phyloP scores from a whole-genome alignment of 2,329 filamentous ascomycete genomes.

The Aspergillus intermedius region DNA sequence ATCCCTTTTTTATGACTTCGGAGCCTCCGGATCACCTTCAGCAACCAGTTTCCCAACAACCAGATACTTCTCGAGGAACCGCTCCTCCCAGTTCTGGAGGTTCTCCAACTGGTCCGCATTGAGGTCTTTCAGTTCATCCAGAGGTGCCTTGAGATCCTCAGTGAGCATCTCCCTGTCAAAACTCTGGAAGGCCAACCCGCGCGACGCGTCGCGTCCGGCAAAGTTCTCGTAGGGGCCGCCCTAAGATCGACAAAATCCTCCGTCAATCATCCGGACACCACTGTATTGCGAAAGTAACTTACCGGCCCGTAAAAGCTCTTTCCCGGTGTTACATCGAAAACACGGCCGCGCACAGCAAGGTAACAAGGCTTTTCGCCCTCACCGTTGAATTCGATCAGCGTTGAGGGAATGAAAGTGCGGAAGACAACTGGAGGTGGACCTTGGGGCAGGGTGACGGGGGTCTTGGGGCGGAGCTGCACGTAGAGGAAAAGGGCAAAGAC shows the following conservation, averaged over 20 bases:
- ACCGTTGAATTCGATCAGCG: slow-evolving; percentile 82
- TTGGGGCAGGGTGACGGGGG: slow-evolving; percentile 46
- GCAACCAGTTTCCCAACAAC: slow-evolving; percentile 83
- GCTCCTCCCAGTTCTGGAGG: slow-evolving; percentile 83
- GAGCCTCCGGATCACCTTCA: slow-evolving; percentile 46
- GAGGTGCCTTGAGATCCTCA: slow-evolving; percentile 73
- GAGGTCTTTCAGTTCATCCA: slow-evolving; percentile 70
- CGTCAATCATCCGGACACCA: not conserved
- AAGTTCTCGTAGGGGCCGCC: slow-evolving; percentile 95
- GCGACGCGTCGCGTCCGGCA: slow-evolving; percentile 81
- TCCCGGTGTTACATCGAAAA: slow-evolving; percentile 84
- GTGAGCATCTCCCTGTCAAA: slow-evolving; percentile 96
- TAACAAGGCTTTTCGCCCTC: slow-evolving; percentile 67
- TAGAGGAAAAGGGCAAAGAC: slow-evolving; percentile 53
- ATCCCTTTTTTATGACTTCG: slow-evolving; percentile 15
- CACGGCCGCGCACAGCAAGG: slow-evolving; percentile 80
- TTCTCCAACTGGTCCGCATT: slow-evolving; percentile 72
- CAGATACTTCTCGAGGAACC: slow-evolving; percentile 88
- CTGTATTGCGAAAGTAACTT: slow-evolving; percentile 10
- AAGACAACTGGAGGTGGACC: slow-evolving; percentile 67
- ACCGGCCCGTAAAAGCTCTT: slow-evolving; percentile 89
- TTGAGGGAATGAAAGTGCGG: slow-evolving; percentile 74
- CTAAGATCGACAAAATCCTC: slow-evolving; percentile 14
- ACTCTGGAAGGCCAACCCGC: slow-evolving; percentile 81
- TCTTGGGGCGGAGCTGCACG: slow-evolving; percentile 52